Evolutionary conservation across 805 yeast species (phyloP).

Genomic region (Teunomyces panamensis): DNA sequence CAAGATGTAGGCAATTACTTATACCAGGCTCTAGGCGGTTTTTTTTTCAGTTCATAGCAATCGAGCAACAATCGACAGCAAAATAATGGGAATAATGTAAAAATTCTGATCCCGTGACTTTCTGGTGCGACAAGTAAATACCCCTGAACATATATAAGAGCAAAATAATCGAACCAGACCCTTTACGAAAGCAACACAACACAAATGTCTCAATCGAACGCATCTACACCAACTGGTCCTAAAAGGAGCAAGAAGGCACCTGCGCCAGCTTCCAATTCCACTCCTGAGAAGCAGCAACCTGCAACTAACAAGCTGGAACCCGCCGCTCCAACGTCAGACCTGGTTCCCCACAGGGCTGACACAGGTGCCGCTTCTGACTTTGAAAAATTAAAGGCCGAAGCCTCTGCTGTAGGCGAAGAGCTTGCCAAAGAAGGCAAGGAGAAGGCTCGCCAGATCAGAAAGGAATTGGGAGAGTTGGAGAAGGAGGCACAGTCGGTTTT

Average conservation of each 20-base stretch:
- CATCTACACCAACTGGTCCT: too few relatives aligned
- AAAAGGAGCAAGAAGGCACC: too few relatives aligned
- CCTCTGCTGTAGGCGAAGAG: constrained; percentile 18
- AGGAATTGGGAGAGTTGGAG: constrained; percentile 17
- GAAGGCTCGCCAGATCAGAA: constrained; percentile 6
- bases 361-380: constrained; percentile 19
- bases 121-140: neutral
- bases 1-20: too few relatives aligned
- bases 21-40: too few relatives aligned
- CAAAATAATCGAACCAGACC: neutral
- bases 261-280: too few relatives aligned
- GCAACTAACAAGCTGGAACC: too few relatives aligned
- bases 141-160: neutral
- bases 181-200: neutral
- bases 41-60: neutral
- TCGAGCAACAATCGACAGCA: neutral
- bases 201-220: neutral
- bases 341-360: constrained; percentile 22
- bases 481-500: constrained; percentile 18
- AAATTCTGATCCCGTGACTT: neutral
- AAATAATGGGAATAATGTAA: neutral
- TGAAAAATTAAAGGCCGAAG: constrained; percentile 20
- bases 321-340: neutral
- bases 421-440: constrained; percentile 17
- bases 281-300: too few relatives aligned